Percentiles rank a stretch among this genome's conserved stretches.
Evolutionary conservation across 2,329 filamentous ascomycete species (phyloP).

Genomic region (Calonectria honghensis): DNA sequence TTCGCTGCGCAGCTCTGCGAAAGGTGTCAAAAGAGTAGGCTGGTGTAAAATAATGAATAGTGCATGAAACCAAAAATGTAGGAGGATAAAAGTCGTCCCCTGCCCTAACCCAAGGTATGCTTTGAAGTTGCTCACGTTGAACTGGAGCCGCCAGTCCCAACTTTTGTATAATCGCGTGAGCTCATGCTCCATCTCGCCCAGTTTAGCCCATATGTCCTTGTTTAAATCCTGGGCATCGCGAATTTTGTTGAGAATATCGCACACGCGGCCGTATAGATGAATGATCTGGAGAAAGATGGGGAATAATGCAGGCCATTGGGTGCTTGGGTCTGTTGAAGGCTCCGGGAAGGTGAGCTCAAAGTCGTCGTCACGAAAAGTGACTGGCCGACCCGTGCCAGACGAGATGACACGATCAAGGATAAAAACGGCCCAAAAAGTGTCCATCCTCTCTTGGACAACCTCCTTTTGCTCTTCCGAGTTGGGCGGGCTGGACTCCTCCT

Average conservation of each 20-base stretch:
- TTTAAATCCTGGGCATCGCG: constrained; percentile 84
- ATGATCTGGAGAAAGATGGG: constrained; percentile 89
- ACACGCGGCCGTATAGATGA: constrained; percentile 88
- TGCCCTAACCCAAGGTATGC: constrained; percentile 87
- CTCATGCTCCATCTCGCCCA: constrained; percentile 87
- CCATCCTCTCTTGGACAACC: constrained; percentile 87
- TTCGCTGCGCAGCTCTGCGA: constrained; percentile 75
- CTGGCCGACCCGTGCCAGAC: constrained; percentile 88
- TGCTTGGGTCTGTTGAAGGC: constrained; percentile 69
- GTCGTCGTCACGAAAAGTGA: constrained; percentile 88
- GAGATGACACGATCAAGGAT: constrained; percentile 92
- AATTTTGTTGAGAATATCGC: constrained; percentile 89
- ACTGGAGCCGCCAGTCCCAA: constrained; percentile 84
- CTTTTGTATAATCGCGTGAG: constrained; percentile 83
- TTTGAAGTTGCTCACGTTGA: constrained; percentile 91
- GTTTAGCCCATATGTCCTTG: constrained; percentile 80
- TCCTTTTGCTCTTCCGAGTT: constrained; percentile 74
- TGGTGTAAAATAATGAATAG: constrained; percentile 90
- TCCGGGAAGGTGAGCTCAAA: constrained; percentile 85
- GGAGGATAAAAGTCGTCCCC: constrained; percentile 88
- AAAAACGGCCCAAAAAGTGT: constrained; percentile 94
- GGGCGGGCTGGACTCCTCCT: constrained; percentile 62
- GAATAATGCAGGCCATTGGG: constrained; percentile 85
- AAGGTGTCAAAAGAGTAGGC: constrained; percentile 86
- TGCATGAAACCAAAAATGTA: constrained; percentile 93